Conservation (phyloP, 345 rosid genomes). For the Aethionema arabicum region DNA sequence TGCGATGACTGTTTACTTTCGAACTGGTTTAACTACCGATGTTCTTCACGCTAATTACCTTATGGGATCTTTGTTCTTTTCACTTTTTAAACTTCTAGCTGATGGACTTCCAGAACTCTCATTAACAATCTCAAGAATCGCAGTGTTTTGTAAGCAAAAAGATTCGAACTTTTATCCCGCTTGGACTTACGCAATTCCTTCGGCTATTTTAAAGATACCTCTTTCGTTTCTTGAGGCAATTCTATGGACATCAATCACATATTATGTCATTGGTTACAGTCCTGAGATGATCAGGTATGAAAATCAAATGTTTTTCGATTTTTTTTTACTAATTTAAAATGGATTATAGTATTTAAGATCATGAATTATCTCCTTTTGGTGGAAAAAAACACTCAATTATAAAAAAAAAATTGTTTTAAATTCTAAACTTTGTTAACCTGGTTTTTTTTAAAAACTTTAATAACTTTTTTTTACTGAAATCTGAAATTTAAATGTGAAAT, state of each 20-base stretch:
- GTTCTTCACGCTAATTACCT: slow-evolving; percentile 40
- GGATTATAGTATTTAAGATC: too few species aligned
- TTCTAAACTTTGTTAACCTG: too few species aligned
- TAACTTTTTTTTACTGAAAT: too few species aligned
- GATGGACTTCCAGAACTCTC: slow-evolving; percentile 54
- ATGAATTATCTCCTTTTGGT: too few species aligned
- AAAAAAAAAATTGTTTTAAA: too few species aligned
- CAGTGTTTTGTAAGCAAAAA: slow-evolving; percentile 49
- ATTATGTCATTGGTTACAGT: slow-evolving; percentile 51
- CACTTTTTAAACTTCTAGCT: slow-evolving; percentile 39
- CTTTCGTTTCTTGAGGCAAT: slow-evolving; percentile 41
- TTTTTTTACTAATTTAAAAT: too few species aligned
- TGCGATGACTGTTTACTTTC: slow-evolving; percentile 42
- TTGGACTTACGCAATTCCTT: slow-evolving; percentile 56
- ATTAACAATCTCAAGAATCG: slow-evolving; percentile 44
- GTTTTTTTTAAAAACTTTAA: too few species aligned
- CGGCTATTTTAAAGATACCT: slow-evolving; percentile 46
- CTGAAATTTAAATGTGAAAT: too few species aligned
- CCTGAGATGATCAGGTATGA: slow-evolving; percentile 46
- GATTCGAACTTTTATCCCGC: slow-evolving; percentile 44
- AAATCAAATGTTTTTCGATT: not conserved
- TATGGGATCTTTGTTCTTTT: slow-evolving; percentile 42
- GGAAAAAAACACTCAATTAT: too few species aligned
- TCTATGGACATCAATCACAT: slow-evolving; percentile 48
- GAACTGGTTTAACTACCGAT: slow-evolving; percentile 36